Percentiles rank a stretch among this genome's conserved stretches.
Evolutionary conservation across 495 filamentous ascomycete genomes (phyloP).

Genomic region (Penicillium salamii): DNA sequence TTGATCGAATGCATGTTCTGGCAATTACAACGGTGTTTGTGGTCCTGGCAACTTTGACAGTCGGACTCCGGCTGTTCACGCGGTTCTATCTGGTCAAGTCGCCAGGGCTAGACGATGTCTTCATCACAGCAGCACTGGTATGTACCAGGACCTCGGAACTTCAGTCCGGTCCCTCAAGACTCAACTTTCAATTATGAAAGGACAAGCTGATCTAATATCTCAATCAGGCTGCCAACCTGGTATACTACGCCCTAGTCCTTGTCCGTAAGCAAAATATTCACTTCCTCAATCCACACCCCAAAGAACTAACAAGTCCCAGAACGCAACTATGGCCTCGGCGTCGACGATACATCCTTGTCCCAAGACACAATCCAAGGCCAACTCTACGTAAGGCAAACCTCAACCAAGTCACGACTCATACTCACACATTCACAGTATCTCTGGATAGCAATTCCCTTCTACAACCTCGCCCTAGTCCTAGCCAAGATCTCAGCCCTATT

Average conservation of each 20-base stretch:
- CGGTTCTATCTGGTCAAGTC: slow-evolving; percentile 29
- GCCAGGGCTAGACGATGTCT: slow-evolving; percentile 36
- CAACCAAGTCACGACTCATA: neutral
- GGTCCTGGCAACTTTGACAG: slow-evolving; percentile 22
- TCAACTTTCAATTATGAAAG: no score
- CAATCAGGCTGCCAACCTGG: slow-evolving; percentile 22
- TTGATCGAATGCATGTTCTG: slow-evolving; percentile 13
- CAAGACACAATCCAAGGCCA: neutral
- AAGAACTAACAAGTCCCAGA: no score
- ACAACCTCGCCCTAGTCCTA: slow-evolving; percentile 42
- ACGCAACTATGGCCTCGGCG: slow-evolving; percentile 16
- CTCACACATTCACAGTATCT: slow-evolving; percentile 22
- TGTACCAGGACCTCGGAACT: neutral
- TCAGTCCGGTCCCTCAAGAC: no score
- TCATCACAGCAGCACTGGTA: slow-evolving; percentile 33
- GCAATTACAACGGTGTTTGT: slow-evolving; percentile 23
- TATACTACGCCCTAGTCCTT: slow-evolving; percentile 25
- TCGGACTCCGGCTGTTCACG: slow-evolving; percentile 31
- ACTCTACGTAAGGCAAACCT: slow-evolving; percentile 11
- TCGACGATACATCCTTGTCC: neutral
- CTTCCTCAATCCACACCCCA: no score
- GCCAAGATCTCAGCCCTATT: slow-evolving; percentile 44
- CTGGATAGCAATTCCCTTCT: slow-evolving; percentile 38
- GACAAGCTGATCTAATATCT: no score
- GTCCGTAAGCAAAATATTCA: no score